Evolutionary conservation across 257 asterid species (phyloP).

Genomic region (Capsicum chinense): DNA sequence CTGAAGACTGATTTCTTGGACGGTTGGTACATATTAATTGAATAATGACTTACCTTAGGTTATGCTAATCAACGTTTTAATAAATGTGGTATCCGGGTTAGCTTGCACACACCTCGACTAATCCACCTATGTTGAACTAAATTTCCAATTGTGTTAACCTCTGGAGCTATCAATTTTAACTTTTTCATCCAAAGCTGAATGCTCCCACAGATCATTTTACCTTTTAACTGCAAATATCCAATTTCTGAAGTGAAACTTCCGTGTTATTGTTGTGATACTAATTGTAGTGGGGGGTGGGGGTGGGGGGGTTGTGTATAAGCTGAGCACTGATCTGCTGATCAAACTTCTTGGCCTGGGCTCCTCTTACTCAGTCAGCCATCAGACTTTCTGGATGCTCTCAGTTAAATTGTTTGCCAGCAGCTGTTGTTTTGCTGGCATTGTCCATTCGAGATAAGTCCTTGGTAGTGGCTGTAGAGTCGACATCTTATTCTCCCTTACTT

Average conservation of each 20-base stretch:
- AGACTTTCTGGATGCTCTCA: slow-evolving; percentile 8
- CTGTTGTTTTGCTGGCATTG: neutral
- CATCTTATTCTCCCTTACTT: slow-evolving; percentile 5
- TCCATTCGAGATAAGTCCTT: neutral
- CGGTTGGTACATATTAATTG: neutral
- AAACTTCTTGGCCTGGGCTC: neutral
- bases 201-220: neutral
- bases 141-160: neutral
- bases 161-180: neutral
- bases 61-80: neutral
- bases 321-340: slow-evolving; percentile 9
- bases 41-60: neutral
- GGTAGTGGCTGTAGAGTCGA: neutral
- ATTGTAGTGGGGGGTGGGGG: neutral
- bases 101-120: neutral
- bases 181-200: neutral
- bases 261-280: neutral
- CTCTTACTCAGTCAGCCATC: neutral
- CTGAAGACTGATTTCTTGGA: neutral
- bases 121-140: slow-evolving; percentile 24
- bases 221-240: slow-evolving; percentile 2
- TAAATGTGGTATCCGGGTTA: neutral
- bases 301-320: neutral
- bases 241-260: neutral
- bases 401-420: neutral